phyloP scores from a whole-genome alignment of 192 early-diverging fungal genomes.

The Coemansia sp. region DNA sequence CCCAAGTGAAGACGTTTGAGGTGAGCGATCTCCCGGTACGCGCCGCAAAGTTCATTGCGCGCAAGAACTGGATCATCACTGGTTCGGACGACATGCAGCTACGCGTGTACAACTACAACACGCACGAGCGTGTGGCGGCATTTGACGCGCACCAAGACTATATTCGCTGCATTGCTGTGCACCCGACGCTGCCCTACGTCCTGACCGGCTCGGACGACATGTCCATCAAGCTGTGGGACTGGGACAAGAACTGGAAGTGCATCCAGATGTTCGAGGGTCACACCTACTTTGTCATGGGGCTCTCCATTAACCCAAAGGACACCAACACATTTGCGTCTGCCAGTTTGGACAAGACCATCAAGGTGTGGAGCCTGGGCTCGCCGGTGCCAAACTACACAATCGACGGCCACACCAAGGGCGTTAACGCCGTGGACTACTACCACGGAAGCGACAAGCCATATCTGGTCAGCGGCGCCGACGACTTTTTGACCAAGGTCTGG shows the following conservation, averaged over 20 bases:
- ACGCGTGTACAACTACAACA: constrained; percentile 99
- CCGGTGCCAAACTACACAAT: constrained; percentile 92
- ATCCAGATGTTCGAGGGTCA: constrained; percentile 97
- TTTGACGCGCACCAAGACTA: constrained; percentile 98
- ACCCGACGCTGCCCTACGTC: constrained; percentile 91
- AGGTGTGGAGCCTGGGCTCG: constrained; percentile 96
- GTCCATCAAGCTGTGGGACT: constrained; percentile 98
- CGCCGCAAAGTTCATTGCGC: constrained; percentile 92
- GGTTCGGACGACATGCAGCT: constrained; percentile 98
- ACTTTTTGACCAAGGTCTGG: constrained; percentile 94
- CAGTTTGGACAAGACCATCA: constrained; percentile 91
- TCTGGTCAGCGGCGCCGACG: constrained; percentile 90
- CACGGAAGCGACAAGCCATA: constrained; percentile 97
- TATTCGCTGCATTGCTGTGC: constrained; percentile 93
- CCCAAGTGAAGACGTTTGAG: constrained; percentile 95
- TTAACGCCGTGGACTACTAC: constrained; percentile 98
- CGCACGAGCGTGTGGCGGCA: constrained; percentile 91
- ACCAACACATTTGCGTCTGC: constrained; percentile 98
- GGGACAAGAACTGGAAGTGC: constrained; percentile 98
- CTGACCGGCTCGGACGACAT: constrained; percentile 95
- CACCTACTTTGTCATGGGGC: constrained; percentile 94
- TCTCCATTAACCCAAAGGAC: constrained; percentile 98
- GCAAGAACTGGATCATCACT: constrained; percentile 95
- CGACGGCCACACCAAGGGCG: constrained; percentile 95
- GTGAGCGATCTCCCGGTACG: constrained; percentile 93